Evolutionary conservation across 345 rosid genomes (phyloP), one percentile per base, ranked within the genome.

Genomic region (Hevea brasiliensis): DNA sequence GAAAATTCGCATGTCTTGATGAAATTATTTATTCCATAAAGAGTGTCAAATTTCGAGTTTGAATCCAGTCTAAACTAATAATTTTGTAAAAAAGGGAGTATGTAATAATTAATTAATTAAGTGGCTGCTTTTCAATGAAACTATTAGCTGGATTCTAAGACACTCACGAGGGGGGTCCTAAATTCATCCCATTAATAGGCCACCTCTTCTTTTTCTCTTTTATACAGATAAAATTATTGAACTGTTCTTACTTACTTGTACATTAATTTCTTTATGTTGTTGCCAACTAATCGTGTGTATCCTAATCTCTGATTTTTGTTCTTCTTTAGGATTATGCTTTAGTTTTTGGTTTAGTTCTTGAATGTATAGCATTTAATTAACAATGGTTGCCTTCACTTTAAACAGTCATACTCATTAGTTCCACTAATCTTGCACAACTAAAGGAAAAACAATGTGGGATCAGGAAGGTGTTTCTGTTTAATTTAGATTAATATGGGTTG

Each of bases 201-300:
- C 70, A 61, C 42, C 65, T 58, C 55, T 60, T 63, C 60, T 72
- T 71, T 68, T 77, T 61, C 55, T 72, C 62, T 32, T 32, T 12
- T 13, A 47, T 47, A 11, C n/a, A n/a, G n/a, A n/a, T n/a, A n/a
- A n/a, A n/a, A n/a, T n/a, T n/a, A 47, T 47, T 47, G 14, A 2
- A 32, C 37, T 32, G 2, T 4, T 32, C 2, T 32, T 32, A 32
- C 4, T 4, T 32, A 32, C 37, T 4, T 7, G 13, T 44, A 7
- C 9, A 7, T 11, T n/a, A n/a, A n/a, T 44, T 7, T 7, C 9
- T 44, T 53, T 63, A 63, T 71, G 70, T 61, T 71, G 70, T 61
- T n/a, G 42, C 77, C 82, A 70, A 77, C 77, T 77, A 82, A 81
- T 76, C 66, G 14, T 59, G 44, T 53, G 51, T 32, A 32, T 47